A percentile compares a stretch with the other conserved stretches of the same genome.
phyloP scores from a whole-genome alignment of 208 protist genomes.

The Herpetomonas samuelpessoai region DNA sequence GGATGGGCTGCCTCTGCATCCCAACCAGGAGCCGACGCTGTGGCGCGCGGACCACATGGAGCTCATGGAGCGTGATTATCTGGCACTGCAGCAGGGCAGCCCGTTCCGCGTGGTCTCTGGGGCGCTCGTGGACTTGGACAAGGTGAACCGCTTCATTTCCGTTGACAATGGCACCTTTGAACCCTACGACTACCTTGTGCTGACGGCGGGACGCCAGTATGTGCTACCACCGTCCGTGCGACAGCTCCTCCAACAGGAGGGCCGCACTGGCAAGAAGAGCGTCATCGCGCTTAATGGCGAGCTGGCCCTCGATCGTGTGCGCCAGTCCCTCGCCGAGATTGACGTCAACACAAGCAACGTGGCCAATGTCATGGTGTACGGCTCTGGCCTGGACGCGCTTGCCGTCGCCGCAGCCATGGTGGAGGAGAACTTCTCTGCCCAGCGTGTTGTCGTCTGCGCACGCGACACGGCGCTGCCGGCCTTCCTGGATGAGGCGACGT shows the following conservation, averaged over 20 bases:
- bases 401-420: slow-evolving; percentile 62
- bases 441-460: slow-evolving; percentile 75
- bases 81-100: slow-evolving; percentile 42
- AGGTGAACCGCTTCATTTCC: slow-evolving; percentile 65
- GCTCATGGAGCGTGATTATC: slow-evolving; percentile 81
- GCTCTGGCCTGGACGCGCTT: slow-evolving; percentile 79
- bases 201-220: slow-evolving; percentile 88
- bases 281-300: slow-evolving; percentile 62
- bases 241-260: slow-evolving; percentile 59
- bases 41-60: slow-evolving; percentile 77
- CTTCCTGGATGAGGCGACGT: slow-evolving; percentile 43
- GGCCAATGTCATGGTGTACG: slow-evolving; percentile 86
- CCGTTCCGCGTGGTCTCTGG: slow-evolving; percentile 73
- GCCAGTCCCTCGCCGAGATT: slow-evolving; percentile 56
- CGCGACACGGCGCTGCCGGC: slow-evolving; percentile 32
- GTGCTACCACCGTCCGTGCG: slow-evolving; percentile 60
- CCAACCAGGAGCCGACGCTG: slow-evolving; percentile 45
- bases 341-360: slow-evolving; percentile 58
- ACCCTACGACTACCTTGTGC: slow-evolving; percentile 90
- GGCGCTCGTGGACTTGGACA: slow-evolving; percentile 87
- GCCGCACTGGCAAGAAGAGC: slow-evolving; percentile 35
- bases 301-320: slow-evolving; percentile 47
- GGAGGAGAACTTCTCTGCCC: slow-evolving; percentile 63
- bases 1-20: slow-evolving; percentile 78
- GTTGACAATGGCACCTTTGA: slow-evolving; percentile 85